Conservation (phyloP, 1,139 yeast genomes). For the Kodamaea fungicola region DNA sequence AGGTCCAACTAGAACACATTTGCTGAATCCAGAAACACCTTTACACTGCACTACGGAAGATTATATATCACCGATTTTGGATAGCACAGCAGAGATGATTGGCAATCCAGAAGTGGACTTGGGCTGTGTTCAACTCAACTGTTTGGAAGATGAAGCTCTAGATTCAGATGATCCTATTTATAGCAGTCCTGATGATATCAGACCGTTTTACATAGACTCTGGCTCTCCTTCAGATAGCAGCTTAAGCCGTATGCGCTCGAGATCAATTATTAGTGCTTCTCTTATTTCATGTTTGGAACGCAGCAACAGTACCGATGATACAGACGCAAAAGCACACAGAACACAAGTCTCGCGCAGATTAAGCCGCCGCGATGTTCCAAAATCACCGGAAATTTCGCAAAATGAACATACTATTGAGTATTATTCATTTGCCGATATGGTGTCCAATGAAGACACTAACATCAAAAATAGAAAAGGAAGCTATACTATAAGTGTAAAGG, state of each 20-base stretch:
- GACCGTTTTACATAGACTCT: slow-evolving; percentile 1
- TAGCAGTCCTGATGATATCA: slow-evolving; percentile 3
- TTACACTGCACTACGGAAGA: slow-evolving; percentile 28
- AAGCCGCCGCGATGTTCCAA: slow-evolving; percentile 4
- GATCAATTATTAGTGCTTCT: slow-evolving; percentile 24
- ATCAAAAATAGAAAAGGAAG: slow-evolving; percentile 13
- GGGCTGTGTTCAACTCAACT: slow-evolving; percentile 26
- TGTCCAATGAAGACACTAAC: slow-evolving; percentile 15
- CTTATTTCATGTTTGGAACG: slow-evolving; percentile 20
- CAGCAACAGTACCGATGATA: slow-evolving; percentile 5
- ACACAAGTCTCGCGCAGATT: slow-evolving; percentile 8
- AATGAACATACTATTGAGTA: slow-evolving; percentile 23
- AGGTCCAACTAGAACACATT: slow-evolving; percentile 9
- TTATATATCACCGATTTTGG: slow-evolving; percentile 29
- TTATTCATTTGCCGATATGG: slow-evolving; percentile 33
- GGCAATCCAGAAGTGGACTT: slow-evolving; percentile 26
- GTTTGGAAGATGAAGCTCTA: slow-evolving; percentile 18
- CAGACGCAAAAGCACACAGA: slow-evolving; percentile 2
- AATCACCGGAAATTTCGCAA: not conserved
- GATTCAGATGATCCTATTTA: not conserved
- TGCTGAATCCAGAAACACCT: slow-evolving; percentile 19
- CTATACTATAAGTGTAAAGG: slow-evolving; percentile 20
- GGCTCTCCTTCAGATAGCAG: slow-evolving; percentile 3
- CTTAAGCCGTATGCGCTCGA: slow-evolving; percentile 15
- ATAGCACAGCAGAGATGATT: slow-evolving; percentile 29